These are phyloP conservation scores for Macadamia integrifolia DNA, from an alignment of 164 flowering plant genomes.

Conservation along the genomic window DNA sequence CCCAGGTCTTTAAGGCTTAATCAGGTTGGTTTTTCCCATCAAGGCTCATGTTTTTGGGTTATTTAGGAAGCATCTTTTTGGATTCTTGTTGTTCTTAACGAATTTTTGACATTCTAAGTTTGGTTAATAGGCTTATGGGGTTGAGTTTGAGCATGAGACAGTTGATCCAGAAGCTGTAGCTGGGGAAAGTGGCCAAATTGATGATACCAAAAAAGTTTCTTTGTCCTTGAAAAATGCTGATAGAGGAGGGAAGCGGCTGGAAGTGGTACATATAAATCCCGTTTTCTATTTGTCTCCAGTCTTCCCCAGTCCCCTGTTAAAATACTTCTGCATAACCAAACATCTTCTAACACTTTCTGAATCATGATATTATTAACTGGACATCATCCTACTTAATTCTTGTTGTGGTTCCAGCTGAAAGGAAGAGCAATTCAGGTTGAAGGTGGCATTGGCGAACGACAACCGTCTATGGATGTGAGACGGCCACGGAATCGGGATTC, in stretches of 20 bases:
- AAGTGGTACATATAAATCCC: slow-evolving; percentile 18
- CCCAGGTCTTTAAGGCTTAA: slow-evolving; percentile 19
- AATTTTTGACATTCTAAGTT: neutral
- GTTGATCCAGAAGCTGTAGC: slow-evolving; percentile 15
- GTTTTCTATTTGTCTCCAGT: neutral
- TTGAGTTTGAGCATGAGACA: slow-evolving; percentile 12
- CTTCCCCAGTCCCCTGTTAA: no score
- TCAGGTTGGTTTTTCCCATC: slow-evolving; percentile 19
- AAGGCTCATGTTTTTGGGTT: neutral
- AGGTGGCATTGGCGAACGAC: slow-evolving; percentile 43
- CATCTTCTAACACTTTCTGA: neutral
- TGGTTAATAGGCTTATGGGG: slow-evolving; percentile 21
- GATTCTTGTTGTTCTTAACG: no score
- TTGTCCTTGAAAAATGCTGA: slow-evolving; percentile 14
- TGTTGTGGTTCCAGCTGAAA: slow-evolving; percentile 33
- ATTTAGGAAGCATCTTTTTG: neutral
- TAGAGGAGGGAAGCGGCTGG: slow-evolving; percentile 14
- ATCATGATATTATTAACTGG: neutral
- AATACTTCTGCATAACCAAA: neutral
- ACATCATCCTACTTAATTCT: neutral
- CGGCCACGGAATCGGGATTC: slow-evolving; percentile 40
- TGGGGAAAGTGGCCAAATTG: slow-evolving; percentile 15
- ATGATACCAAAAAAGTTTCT: slow-evolving; percentile 10
- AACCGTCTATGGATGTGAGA: slow-evolving; percentile 42
- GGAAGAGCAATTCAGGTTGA: slow-evolving; percentile 64